Percentiles rank a stretch among this genome's conserved stretches.
Conservation (phyloP, 176 grass and related monocot genomes). For the Avena atlantica region DNA sequence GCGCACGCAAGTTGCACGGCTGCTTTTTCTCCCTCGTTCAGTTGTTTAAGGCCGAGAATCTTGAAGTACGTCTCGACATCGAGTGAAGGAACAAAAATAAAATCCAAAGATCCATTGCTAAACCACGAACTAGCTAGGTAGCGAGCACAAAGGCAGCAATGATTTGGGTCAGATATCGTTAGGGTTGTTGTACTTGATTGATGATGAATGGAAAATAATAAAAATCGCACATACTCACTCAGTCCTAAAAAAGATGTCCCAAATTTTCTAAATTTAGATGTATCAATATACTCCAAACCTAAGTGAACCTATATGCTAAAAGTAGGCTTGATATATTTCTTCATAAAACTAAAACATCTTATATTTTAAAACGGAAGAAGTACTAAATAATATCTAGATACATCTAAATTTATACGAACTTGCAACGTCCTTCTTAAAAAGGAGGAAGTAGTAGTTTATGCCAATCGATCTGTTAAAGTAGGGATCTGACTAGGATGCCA, state of each 20-base stretch:
- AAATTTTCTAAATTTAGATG: no score
- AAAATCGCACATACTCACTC: no score
- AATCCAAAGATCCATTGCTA: slow-evolving; percentile 4
- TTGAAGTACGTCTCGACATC: slow-evolving; percentile 5
- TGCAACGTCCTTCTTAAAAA: no score
- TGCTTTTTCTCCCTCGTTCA: neutral
- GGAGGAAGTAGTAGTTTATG: no score
- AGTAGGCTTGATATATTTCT: no score
- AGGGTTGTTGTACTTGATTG: neutral
- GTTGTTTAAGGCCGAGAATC: slow-evolving; percentile 7
- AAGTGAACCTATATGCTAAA: no score
- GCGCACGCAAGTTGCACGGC: slow-evolving; percentile 17
- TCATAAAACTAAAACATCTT: no score
- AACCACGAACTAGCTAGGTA: neutral
- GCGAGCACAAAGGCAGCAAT: neutral
- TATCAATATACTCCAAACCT: no score
- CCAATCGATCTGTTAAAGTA: neutral
- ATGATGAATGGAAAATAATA: neutral
- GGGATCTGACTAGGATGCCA: neutral
- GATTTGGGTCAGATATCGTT: neutral
- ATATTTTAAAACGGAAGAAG: no score
- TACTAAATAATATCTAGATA: no score
- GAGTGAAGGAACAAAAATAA: neutral
- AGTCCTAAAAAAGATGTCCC: no score
- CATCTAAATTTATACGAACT: no score